phyloP scores from a whole-genome alignment of 768 basidiomycete genomes.

The Phlebiopsis gigantea region DNA sequence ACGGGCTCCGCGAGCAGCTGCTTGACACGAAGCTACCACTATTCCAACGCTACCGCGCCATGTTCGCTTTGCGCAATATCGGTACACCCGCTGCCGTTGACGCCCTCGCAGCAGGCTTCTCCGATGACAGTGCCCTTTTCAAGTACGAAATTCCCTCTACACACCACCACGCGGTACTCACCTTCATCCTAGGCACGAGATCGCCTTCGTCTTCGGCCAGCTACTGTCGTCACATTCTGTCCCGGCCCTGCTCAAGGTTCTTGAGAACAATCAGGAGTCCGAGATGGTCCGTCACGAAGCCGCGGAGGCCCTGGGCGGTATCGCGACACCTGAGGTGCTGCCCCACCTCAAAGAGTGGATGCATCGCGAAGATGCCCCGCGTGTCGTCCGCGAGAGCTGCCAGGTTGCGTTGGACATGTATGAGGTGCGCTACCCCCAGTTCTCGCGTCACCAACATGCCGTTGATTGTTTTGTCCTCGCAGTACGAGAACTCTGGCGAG shows the following conservation, averaged over 20 bases:
- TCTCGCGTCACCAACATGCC: neutral
- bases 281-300: conserved; percentile 99
- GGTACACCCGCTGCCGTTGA: conserved; percentile 80
- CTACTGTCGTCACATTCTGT: conserved; percentile 85
- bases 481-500: conserved; percentile 79
- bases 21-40: conserved; percentile 65
- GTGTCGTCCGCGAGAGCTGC: conserved; percentile 93
- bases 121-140: conserved; percentile 87
- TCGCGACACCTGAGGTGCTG: conserved; percentile 88
- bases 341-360: conserved; percentile 85
- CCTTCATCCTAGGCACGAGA: conserved; percentile 70
- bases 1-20: conserved; percentile 53
- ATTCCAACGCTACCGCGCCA: conserved; percentile 93
- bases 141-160: conserved; percentile 48
- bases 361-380: conserved; percentile 68
- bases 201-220: conserved; percentile 98
- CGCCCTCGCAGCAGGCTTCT: conserved; percentile 87
- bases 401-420: conserved; percentile 97
- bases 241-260: conserved; percentile 73
- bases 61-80: conserved; percentile 97
- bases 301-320: conserved; percentile 97
- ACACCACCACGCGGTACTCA: neutral
- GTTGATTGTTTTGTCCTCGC: neutral
- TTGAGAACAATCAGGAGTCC: conserved; percentile 68
- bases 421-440: conserved; percentile 52